Base-by-base conservation (phyloP, 306 rosid species). In the Quercus glauca region DNA sequence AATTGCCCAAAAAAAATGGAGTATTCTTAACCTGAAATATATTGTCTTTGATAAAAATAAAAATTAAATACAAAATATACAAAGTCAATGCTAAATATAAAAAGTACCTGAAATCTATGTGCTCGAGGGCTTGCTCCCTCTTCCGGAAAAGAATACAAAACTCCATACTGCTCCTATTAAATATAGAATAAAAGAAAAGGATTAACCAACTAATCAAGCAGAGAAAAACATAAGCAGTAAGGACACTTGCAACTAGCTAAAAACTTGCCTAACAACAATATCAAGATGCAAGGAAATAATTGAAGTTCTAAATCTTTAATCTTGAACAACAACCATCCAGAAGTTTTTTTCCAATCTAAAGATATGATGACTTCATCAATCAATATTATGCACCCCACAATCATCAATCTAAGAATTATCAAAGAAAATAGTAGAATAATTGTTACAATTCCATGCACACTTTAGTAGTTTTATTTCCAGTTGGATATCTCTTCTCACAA, bases 91-190 rank as follows among this genome's bases (percentile, higher is more conserved):
- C 64, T 53, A 35, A 63, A 82, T 51, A 81, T 23, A 67, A 81
- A 73, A 85, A 69, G 73, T 88, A 95, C 99, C 97, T 92, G 93
- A 86, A 86, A 90, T 86, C 97, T 88, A 81, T 88, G 89, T 71
- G 65, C 86, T 75, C 33, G 89, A 87, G 97, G 80, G 82, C 86
- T 84, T 76, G 83, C 77, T 78, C 83, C 85, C 75, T 73, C 81
- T 82, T 85, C 88, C 33, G 78, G 81, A 75, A 73, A 83, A 78
- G 87, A 88, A 78, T 69, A 86, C 28, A 80, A 70, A 73, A 92
- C 73, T 55, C 93, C 94, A 81, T 86, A 92, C 69, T 80, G 88
- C 60, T 83, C 97, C 99, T 92, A 85, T 58, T 61, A 87, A 60
- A 78, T 74, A 69, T 3, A 67, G 56, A 79, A 75, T 63, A 58